Evolutionary conservation across 108 stramenopile species (phyloP).

Genomic region (Nitzschia palea): DNA sequence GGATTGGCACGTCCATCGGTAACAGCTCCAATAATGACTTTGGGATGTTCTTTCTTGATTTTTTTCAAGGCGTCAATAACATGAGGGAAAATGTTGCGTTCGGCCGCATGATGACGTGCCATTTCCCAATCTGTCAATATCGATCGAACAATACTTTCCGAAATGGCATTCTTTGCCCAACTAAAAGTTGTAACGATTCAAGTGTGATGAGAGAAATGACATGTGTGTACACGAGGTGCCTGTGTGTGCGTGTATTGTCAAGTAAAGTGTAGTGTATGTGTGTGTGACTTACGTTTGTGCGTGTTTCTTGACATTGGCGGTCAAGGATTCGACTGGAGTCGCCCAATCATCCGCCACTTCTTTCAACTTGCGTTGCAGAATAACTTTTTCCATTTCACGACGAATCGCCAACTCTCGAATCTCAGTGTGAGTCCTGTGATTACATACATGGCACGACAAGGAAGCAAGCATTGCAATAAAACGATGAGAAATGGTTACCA

Average conservation of each 20-base stretch:
- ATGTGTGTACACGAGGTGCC: no score
- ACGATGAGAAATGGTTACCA: no score
- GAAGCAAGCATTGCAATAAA: no score
- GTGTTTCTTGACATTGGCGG: slow-evolving; percentile 54
- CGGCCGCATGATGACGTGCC: slow-evolving; percentile 87
- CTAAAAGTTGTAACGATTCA: no score
- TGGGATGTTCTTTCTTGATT: slow-evolving; percentile 76
- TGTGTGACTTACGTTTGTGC: slow-evolving; percentile 72
- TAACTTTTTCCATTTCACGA: slow-evolving; percentile 77
- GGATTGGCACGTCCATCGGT: slow-evolving; percentile 90
- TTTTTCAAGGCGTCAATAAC: slow-evolving; percentile 59
- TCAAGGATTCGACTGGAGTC: slow-evolving; percentile 62
- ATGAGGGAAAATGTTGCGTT: slow-evolving; percentile 82
- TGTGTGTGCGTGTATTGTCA: no score
- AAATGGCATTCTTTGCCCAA: slow-evolving; percentile 76
- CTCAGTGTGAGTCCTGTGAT: slow-evolving; percentile 66
- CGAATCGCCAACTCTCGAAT: slow-evolving; percentile 76
- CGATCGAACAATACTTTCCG: slow-evolving; percentile 67
- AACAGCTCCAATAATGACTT: slow-evolving; percentile 85
- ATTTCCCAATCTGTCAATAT: slow-evolving; percentile 86
- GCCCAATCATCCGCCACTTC: slow-evolving; percentile 87
- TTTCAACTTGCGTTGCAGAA: slow-evolving; percentile 64
- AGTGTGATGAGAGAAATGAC: no score
- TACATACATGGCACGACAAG: background rate
- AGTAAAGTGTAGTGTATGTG: no score